Conservation (phyloP, 352 stramenopile genomes). For the Elongisporangium prolatum region DNA sequence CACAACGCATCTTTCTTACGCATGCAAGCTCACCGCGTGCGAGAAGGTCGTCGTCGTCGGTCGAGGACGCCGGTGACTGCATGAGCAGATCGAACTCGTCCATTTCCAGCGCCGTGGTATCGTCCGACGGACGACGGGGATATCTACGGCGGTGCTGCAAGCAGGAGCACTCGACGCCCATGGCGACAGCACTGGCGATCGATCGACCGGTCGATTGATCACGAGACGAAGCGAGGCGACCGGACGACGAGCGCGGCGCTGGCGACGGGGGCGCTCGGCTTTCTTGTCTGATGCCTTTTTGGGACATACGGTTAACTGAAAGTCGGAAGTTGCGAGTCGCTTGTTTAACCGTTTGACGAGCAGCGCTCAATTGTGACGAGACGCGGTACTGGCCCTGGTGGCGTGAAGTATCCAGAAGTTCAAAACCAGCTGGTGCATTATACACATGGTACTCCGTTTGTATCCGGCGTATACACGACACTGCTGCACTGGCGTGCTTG, state of each 20-base stretch:
- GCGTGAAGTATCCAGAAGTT: not conserved
- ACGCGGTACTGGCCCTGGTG: not conserved
- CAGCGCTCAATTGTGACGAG: not conserved
- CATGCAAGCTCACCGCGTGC: not conserved
- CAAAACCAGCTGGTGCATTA: not conserved
- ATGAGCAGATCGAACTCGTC: constrained; percentile 12
- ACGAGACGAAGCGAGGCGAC: not conserved
- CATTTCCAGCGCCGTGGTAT: constrained; percentile 25
- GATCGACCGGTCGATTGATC: not conserved
- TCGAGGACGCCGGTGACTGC: constrained; percentile 3
- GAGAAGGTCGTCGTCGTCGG: constrained; percentile 12
- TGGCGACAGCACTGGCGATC: constrained; percentile 10
- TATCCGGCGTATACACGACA: not conserved
- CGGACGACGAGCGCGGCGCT: not conserved
- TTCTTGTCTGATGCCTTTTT: not conserved
- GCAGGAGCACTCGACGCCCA: constrained; percentile 79
- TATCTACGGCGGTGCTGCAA: constrained; percentile 57
- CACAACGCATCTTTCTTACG: not conserved
- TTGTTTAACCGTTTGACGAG: not conserved
- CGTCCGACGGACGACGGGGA: constrained; percentile 53
- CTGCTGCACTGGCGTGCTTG: not conserved
- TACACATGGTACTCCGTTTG: not conserved
- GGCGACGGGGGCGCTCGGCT: not conserved
- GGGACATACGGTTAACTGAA: not conserved
- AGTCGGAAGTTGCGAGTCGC: not conserved